Conservation (phyloP, 257 asterid genomes). For the Echites panduratus region DNA sequence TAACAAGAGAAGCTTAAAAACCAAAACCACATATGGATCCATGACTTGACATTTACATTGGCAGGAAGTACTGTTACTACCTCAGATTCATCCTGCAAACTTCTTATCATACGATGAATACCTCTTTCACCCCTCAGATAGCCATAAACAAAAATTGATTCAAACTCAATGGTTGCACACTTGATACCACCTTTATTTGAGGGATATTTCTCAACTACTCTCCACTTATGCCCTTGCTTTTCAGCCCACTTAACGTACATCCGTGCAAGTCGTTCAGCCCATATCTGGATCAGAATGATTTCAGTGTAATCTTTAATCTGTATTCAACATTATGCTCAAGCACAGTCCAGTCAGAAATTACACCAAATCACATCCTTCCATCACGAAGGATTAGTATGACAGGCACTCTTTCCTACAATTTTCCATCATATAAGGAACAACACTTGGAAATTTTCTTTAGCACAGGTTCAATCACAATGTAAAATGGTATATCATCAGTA, state of each 20-base stretch:
- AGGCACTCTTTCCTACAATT: not conserved
- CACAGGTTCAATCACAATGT: not conserved
- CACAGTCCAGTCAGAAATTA: not conserved
- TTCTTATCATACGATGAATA: constrained; percentile 43
- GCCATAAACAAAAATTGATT: constrained; percentile 64
- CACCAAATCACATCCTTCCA: not conserved
- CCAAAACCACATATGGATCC: not conserved
- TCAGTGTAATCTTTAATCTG: not conserved
- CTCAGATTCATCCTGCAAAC: constrained; percentile 35
- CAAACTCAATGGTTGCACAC: constrained; percentile 59
- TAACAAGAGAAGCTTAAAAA: not conserved
- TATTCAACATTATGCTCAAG: not conserved
- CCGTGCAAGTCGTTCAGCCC: constrained; percentile 49
- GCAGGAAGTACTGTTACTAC: constrained; percentile 27
- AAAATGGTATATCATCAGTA: not conserved
- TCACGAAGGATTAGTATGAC: not conserved
- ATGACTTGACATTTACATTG: not conserved
- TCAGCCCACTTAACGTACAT: constrained; percentile 86
- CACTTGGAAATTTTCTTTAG: not conserved
- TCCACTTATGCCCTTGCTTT: constrained; percentile 58
- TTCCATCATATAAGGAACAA: not conserved
- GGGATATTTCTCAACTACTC: constrained; percentile 55
- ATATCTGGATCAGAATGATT: constrained; percentile 32
- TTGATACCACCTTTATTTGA: constrained; percentile 39
- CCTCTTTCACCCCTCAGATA: constrained; percentile 77